Percentiles rank a stretch among this genome's conserved stretches.
Conservation (phyloP, 2,329 filamentous ascomycete species). For the Exophiala viscosa region DNA sequence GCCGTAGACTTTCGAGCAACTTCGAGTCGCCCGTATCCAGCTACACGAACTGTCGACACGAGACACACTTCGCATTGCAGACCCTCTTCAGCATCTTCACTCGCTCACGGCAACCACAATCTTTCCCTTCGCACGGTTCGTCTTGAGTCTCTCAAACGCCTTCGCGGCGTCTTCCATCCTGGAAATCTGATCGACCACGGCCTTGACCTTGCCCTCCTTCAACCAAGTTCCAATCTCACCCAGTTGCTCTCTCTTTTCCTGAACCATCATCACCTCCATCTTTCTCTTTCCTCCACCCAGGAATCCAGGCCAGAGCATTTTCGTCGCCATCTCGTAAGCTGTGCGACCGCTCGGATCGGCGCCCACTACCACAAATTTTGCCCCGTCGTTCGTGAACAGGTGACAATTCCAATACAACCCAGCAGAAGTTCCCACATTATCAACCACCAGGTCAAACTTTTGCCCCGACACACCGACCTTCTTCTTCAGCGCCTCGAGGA, state of each 20-base stretch:
- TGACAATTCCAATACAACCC: constrained; percentile 54
- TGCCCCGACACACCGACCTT: constrained; percentile 34
- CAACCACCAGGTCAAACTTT: constrained; percentile 54
- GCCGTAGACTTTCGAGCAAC: no score
- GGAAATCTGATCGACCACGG: constrained; percentile 53
- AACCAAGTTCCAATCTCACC: constrained; percentile 54
- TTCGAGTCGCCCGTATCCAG: not conserved
- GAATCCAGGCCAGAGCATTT: constrained; percentile 44
- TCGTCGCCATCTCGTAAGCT: constrained; percentile 30
- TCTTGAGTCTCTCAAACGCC: constrained; percentile 58
- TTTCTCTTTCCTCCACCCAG: constrained; percentile 49
- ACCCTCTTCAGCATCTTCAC: not conserved
- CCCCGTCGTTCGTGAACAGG: constrained; percentile 48
- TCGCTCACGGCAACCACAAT: constrained; percentile 45
- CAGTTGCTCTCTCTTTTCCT: constrained; percentile 45
- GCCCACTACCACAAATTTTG: constrained; percentile 54
- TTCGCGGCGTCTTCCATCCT: constrained; percentile 54
- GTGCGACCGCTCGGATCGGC: constrained; percentile 20
- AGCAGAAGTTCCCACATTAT: constrained; percentile 53
- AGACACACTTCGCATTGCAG: not conserved
- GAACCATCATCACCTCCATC: constrained; percentile 34
- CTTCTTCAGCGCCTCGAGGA: constrained; percentile 46
- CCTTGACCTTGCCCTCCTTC: constrained; percentile 55
- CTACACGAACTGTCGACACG: constrained; percentile 1
- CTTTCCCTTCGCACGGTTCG: constrained; percentile 56